Conservation (phyloP, 1,284 basidiomycete species). For the Peniophora sp. region DNA sequence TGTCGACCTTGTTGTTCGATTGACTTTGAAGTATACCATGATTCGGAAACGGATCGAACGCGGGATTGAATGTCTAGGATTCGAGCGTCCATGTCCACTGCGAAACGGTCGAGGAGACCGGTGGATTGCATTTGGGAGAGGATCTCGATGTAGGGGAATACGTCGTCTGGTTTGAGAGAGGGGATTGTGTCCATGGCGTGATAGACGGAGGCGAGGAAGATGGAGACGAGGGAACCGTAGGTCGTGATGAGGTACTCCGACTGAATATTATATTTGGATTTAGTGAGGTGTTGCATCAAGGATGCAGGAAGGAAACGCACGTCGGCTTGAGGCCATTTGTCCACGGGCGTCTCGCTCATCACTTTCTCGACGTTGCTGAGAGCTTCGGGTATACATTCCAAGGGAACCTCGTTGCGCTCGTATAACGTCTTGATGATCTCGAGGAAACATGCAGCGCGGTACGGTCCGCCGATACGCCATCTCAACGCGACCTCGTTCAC, state of each 20-base stretch:
- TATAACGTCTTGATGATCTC: slow-evolving; percentile 85
- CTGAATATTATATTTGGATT: slow-evolving; percentile 25
- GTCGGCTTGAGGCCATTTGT: slow-evolving; percentile 77
- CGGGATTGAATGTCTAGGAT: slow-evolving; percentile 65
- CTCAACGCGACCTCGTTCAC: slow-evolving; percentile 83
- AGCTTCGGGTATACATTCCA: slow-evolving; percentile 92
- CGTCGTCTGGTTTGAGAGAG: slow-evolving; percentile 59
- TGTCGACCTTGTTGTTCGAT: slow-evolving; percentile 49
- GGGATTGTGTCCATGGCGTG: slow-evolving; percentile 75
- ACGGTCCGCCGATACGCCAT: slow-evolving; percentile 83
- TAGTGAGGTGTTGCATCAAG: neutral
- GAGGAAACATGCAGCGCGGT: slow-evolving; percentile 76
- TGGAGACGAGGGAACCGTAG: slow-evolving; percentile 76
- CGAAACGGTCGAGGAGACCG: slow-evolving; percentile 57
- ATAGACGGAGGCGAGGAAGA: slow-evolving; percentile 82
- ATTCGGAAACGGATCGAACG: slow-evolving; percentile 60
- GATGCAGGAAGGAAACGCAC: slow-evolving; percentile 36
- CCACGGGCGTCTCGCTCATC: slow-evolving; percentile 61
- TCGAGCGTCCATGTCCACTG: slow-evolving; percentile 57
- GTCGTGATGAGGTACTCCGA: slow-evolving; percentile 57
- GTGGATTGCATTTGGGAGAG: slow-evolving; percentile 69
- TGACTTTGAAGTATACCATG: slow-evolving; percentile 67
- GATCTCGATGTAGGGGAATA: slow-evolving; percentile 58
- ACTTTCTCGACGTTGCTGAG: slow-evolving; percentile 67
- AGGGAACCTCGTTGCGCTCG: slow-evolving; percentile 84